Evolutionary conservation across 2,329 filamentous ascomycete genomes (phyloP).

Genomic region (Leptosphaerulina australis): DNA sequence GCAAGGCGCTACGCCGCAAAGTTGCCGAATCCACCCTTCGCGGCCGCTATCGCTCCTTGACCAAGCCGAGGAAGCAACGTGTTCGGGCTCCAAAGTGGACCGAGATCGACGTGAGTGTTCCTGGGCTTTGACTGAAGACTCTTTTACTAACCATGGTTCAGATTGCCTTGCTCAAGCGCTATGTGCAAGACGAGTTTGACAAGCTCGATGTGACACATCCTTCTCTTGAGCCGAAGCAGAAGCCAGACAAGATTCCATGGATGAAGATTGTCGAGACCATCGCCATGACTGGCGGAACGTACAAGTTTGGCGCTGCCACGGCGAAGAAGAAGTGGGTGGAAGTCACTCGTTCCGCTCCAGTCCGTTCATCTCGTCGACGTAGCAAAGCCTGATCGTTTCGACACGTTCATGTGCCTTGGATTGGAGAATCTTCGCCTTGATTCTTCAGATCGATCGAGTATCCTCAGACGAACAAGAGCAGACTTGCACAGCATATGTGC

Average conservation of each 20-base stretch:
- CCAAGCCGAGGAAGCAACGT: constrained; percentile 66
- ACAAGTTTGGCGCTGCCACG: constrained; percentile 65
- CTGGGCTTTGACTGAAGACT: background rate
- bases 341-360: constrained; percentile 18
- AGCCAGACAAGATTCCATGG: constrained; percentile 60
- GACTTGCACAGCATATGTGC: background rate
- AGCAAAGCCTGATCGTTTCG: background rate
- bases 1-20: constrained; percentile 58
- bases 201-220: constrained; percentile 21
- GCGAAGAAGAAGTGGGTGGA: constrained; percentile 68
- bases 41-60: constrained; percentile 69
- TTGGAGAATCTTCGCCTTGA: background rate
- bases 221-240: constrained; percentile 21
- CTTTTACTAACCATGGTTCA: constrained; percentile 22
- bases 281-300: constrained; percentile 58
- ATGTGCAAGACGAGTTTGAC: constrained; percentile 32
- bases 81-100: constrained; percentile 71
- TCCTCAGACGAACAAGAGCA: background rate
- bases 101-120: constrained; percentile 64
- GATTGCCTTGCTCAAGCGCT: constrained; percentile 33
- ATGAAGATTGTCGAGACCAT: constrained; percentile 64
- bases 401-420: background rate
- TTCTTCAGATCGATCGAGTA: background rate
- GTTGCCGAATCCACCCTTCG: constrained; percentile 76
- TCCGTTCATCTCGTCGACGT: background rate